Evolutionary conservation across 169 alveolate species (phyloP), one percentile per base, ranked within the genome.

Genomic region (Plasmodium coatneyi): DNA sequence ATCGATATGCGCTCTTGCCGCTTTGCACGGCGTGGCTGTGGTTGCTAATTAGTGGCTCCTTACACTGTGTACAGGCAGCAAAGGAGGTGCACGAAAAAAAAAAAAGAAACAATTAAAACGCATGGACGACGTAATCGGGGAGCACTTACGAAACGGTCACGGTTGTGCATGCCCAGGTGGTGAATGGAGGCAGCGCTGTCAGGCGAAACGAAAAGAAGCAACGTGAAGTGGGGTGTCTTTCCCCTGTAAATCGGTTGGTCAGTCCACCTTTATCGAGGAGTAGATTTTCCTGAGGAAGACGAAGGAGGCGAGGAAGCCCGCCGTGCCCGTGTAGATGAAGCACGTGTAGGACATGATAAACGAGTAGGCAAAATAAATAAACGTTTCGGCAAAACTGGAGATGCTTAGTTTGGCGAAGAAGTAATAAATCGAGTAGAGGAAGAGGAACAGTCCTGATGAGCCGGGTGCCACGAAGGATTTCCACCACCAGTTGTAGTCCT

Each of bases 401-500:
- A 97, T 91, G 71, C 91, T 92, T 60, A 96, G 72, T 25, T 95
- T 71, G 46, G 43, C 22, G n/a, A 87, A 90, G 80, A 72, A 96
- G 74, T 97, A 97, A 70, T 95, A 82, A 36, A 96, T 80, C 5
- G 97, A 95, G 92, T 96, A 96, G 5, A 93, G 93, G 78, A 97
- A 95, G 25, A 97, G 94, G 81, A 96, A 96, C 41, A 95, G 70
- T 19, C 97, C 98, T 19, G 97, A 94, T 16, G 96, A 87, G 7
- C 97, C 97, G 22, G 97, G 92, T 1, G 97, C 95, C 71, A 94
- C 54, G 81, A 95, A 96, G 22, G 97, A 95, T 41, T 96, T 72
- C 98, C 98, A 97, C 98, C 98, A 97, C 98, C 98, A 97, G 71
- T 95, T 92, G 93, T 96, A 96, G 74, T 97, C 97, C 71, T 96